These are phyloP conservation scores for Castanea sativa DNA, from an alignment of 306 rosid species.

Conservation along the genomic window DNA sequence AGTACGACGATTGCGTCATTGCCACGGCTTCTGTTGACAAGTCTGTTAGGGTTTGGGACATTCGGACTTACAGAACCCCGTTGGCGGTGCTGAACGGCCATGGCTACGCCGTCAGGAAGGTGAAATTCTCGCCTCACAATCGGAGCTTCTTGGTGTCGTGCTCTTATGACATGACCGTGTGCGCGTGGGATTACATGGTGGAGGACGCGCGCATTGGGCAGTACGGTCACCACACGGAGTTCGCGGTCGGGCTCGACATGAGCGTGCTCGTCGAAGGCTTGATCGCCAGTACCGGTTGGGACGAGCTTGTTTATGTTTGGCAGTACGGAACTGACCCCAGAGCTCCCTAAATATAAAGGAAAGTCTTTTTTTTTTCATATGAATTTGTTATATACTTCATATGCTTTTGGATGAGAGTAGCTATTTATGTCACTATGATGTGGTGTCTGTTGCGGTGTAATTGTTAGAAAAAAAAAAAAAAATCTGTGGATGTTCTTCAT, in stretches of 20 bases:
- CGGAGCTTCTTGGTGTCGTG: conserved; percentile 65
- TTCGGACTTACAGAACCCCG: conserved; percentile 57
- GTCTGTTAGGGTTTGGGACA: conserved; percentile 85
- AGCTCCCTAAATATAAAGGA: conserved; percentile 51
- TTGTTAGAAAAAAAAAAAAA: neutral
- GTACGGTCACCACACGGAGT: conserved; percentile 85
- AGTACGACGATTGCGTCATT: conserved; percentile 79
- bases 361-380: conserved; percentile 8
- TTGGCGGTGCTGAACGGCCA: conserved; percentile 76
- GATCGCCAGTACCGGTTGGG: conserved; percentile 93
- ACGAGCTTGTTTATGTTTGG: conserved; percentile 90
- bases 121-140: conserved; percentile 77
- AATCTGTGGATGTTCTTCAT: neutral
- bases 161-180: conserved; percentile 90
- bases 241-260: conserved; percentile 91
- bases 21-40: conserved; percentile 87
- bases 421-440: neutral
- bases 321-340: conserved; percentile 89
- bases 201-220: conserved; percentile 87
- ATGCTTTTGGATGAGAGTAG: neutral
- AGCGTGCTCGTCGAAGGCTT: conserved; percentile 93
- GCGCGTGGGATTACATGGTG: conserved; percentile 84
- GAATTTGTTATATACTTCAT: conserved; percentile 9
- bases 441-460: neutral
- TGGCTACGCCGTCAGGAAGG: conserved; percentile 71